These are phyloP conservation scores for Lippia alba DNA, from an alignment of 305 asterid genomes.

Conservation along the genomic window DNA sequence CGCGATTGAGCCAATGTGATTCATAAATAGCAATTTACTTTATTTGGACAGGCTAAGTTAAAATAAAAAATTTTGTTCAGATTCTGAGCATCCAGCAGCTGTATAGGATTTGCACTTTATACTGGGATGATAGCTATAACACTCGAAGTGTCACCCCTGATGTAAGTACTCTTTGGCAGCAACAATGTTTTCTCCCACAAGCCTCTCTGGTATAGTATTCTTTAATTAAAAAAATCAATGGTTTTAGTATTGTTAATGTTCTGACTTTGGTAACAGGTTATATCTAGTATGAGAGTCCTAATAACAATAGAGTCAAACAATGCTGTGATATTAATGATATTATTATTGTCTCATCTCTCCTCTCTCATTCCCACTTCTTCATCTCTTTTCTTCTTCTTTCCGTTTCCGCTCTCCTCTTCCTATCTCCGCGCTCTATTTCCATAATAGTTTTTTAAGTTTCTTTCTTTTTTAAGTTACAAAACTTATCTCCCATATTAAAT, in stretches of 20 bases:
- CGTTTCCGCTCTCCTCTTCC: no score
- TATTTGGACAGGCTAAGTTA: neutral
- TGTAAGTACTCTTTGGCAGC: conserved; percentile 50
- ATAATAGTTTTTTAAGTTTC: no score
- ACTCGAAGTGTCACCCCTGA: conserved; percentile 92
- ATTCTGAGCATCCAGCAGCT: conserved; percentile 96
- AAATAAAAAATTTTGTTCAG: conserved; percentile 55
- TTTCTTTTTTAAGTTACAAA: no score
- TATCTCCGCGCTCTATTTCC: no score
- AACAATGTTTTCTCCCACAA: neutral
- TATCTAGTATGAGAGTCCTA: conserved; percentile 91
- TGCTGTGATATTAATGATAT: no score
- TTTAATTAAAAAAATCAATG: neutral
- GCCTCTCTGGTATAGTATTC: conserved; percentile 1
- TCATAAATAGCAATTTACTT: neutral
- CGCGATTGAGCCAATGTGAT: neutral
- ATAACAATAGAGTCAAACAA: conserved; percentile 94
- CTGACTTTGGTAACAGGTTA: conserved; percentile 60
- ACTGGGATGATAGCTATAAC: conserved; percentile 95
- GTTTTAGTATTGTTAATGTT: conserved; percentile 20
- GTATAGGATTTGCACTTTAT: conserved; percentile 93
- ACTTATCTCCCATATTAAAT: no score
- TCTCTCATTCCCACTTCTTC: no score
- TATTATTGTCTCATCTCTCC: no score
- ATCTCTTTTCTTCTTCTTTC: no score